phyloP scores from a whole-genome alignment of 352 stramenopile species.

The Phytopythium litorale region DNA sequence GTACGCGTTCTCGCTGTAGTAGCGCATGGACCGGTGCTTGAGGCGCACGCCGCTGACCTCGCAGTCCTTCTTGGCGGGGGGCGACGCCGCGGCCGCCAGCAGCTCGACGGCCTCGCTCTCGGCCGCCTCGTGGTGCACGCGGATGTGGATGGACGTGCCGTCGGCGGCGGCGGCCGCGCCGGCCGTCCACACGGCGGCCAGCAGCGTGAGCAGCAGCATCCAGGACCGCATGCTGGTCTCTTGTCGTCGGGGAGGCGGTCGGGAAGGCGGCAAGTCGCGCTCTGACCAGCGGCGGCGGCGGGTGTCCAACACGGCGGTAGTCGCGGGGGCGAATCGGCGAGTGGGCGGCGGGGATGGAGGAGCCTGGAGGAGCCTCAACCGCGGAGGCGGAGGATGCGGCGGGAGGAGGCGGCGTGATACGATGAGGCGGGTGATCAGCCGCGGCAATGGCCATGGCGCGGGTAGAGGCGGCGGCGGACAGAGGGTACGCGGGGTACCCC shows the following conservation, averaged over 20 bases:
- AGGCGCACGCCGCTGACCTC: conserved; percentile 52
- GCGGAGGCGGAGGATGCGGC: not conserved
- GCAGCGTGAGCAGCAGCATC: conserved; percentile 13
- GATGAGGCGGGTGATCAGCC: not conserved
- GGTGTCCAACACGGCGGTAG: conserved; percentile 1
- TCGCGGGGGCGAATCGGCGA: not conserved
- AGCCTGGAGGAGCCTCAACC: too few relatives aligned
- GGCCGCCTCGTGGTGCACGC: conserved; percentile 13
- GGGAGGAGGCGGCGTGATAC: not conserved
- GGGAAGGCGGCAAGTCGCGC: too few relatives aligned
- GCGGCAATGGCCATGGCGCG: not conserved
- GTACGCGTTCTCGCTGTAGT: conserved; percentile 71
- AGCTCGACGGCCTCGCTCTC: conserved; percentile 35
- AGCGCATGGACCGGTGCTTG: conserved; percentile 60
- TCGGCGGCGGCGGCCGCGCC: conserved; percentile 15
- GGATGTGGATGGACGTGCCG: conserved; percentile 31
- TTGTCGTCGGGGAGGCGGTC: not conserved
- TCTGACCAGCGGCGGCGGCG: conserved; percentile 4
- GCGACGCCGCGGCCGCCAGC: conserved; percentile 2
- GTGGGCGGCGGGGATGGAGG: not conserved
- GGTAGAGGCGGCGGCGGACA: not conserved
- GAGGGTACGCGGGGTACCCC: not conserved
- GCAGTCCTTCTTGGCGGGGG: conserved; percentile 24
- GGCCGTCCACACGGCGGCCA: conserved; percentile 12
- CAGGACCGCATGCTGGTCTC: conserved; percentile 20